A percentile compares a stretch with the other conserved stretches of the same genome.
These are phyloP conservation scores for Fusarium duplospermum DNA, from an alignment of 2,329 filamentous ascomycete genomes.

Conservation along the genomic window DNA sequence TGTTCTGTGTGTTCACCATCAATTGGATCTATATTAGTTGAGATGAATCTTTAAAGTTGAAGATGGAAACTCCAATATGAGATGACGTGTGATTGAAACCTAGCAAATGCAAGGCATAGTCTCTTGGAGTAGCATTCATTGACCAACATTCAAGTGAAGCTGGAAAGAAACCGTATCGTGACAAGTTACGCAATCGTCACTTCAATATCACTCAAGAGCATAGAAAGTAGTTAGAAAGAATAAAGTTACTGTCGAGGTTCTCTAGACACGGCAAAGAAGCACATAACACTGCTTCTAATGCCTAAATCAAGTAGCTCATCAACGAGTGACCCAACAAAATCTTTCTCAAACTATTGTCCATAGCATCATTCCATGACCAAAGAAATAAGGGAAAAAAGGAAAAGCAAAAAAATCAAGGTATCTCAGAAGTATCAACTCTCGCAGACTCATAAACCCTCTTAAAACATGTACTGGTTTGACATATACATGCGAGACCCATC, in stretches of 20 bases:
- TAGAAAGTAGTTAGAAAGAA: background rate
- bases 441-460: constrained; percentile 32
- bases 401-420: constrained; percentile 14
- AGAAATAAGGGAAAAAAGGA: background rate
- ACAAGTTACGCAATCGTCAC: background rate
- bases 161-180: background rate
- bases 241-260: background rate
- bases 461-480: constrained; percentile 34
- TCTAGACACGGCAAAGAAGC: background rate
- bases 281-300: background rate
- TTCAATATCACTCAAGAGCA: background rate
- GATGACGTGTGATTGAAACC: background rate
- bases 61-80: background rate
- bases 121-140: background rate
- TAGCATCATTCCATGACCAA: background rate
- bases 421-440: constrained; percentile 24
- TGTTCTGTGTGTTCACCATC: background rate
- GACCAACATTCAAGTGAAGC: background rate
- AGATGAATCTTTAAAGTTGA: background rate
- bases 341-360: background rate
- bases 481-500: constrained; percentile 24
- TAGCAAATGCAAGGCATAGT: background rate
- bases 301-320: background rate
- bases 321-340: constrained; percentile 18
- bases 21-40: background rate